Evolutionary conservation across 2,329 filamentous ascomycete genomes (phyloP).

Genomic region (Cryoendolithus antarcticus): DNA sequence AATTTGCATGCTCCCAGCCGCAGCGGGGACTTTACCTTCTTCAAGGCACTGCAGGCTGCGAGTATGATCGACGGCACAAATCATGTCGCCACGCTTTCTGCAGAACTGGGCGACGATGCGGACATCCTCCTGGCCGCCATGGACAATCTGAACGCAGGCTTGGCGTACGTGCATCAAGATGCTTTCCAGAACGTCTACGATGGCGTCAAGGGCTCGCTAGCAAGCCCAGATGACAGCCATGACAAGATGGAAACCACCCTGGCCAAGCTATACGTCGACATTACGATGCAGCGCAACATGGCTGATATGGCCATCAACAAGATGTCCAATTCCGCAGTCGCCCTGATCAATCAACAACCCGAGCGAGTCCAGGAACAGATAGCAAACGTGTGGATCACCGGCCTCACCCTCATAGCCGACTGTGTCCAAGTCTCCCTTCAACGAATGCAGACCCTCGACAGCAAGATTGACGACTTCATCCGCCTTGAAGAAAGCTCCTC

Average conservation of each 20-base stretch:
- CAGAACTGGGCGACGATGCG: slow-evolving; percentile 29
- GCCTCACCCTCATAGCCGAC: slow-evolving; percentile 33
- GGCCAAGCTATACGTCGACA: slow-evolving; percentile 31
- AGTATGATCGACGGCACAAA: slow-evolving; percentile 33
- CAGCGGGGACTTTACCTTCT: slow-evolving; percentile 35
- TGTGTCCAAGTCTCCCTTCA: slow-evolving; percentile 30
- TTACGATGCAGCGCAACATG: slow-evolving; percentile 33
- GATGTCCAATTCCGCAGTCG: slow-evolving; percentile 31
- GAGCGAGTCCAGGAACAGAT: slow-evolving; percentile 27
- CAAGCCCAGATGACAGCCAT: slow-evolving; percentile 13
- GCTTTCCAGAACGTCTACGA: slow-evolving; percentile 36
- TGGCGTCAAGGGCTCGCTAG: slow-evolving; percentile 24
- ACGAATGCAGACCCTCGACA: slow-evolving; percentile 28
- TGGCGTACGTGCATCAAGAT: slow-evolving; percentile 35
- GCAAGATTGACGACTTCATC: slow-evolving; percentile 33
- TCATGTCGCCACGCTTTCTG: slow-evolving; percentile 31
- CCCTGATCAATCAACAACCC: slow-evolving; percentile 32
- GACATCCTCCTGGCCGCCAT: slow-evolving; percentile 32
- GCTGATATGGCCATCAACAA: slow-evolving; percentile 36
- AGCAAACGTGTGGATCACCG: slow-evolving; percentile 33
- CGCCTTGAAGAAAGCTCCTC: slow-evolving; percentile 33
- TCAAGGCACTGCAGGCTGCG: slow-evolving; percentile 35
- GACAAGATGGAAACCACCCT: slow-evolving; percentile 16
- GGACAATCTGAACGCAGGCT: slow-evolving; percentile 34
- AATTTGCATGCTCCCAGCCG: slow-evolving; percentile 33